These are phyloP conservation scores for Annulohypoxylon moriforme DNA, from an alignment of 495 filamentous ascomycete species.

Conservation along the genomic window DNA sequence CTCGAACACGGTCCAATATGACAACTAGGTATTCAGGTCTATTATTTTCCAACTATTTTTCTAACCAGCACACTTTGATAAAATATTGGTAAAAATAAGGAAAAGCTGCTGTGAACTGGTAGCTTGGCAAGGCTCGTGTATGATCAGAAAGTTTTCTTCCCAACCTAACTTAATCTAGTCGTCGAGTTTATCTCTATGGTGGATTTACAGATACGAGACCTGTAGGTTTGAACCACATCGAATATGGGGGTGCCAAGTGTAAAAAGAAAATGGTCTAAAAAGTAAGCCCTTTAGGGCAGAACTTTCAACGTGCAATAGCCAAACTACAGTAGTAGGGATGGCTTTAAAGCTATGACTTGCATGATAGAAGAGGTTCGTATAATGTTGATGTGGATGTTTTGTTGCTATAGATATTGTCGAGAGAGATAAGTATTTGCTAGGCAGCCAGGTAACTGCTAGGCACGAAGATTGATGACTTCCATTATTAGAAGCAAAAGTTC, in stretches of 20 bases:
- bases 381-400: slow-evolving; percentile 3
- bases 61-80: not conserved
- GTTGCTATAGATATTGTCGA: not conserved
- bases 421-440: too few species aligned
- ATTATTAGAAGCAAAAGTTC: not conserved
- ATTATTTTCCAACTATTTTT: not conserved
- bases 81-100: not conserved
- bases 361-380: slow-evolving; percentile 15
- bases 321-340: slow-evolving; percentile 3
- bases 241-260: slow-evolving; percentile 36
- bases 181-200: slow-evolving; percentile 28
- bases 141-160: slow-evolving; percentile 21
- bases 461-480: not conserved
- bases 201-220: slow-evolving; percentile 33
- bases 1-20: slow-evolving; percentile 6
- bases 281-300: not conserved
- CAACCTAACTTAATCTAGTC: slow-evolving; percentile 21
- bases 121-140: slow-evolving; percentile 17
- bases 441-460: too few species aligned
- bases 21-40: not conserved
- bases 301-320: not conserved
- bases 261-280: slow-evolving; percentile 14
- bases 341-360: not conserved
- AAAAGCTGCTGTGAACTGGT: not conserved
- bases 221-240: slow-evolving; percentile 26